Evolutionary conservation across 371 early-diverging fungal genomes (phyloP), one percentile per base, ranked within the genome.

Genomic region (Mucor lusitanicus): DNA sequence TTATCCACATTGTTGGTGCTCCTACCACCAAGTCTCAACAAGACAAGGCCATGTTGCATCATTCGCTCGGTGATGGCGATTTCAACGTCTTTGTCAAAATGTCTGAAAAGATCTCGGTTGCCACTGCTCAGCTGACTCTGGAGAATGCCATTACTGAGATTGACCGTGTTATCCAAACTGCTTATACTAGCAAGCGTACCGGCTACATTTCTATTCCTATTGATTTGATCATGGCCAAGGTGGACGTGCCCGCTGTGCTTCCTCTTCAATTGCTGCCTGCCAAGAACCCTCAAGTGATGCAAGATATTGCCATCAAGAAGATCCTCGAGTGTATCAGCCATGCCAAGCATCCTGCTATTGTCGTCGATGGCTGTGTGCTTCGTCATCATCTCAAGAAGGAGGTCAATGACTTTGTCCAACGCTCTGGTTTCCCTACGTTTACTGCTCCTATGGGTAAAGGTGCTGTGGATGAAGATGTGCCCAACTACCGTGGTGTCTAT

Each of bases 1-100:
- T 86, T 6, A 73, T 86, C 27, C 85, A 86, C 68, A 82, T 86
- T 61, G 85, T 84, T 17, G 87, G 87, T 25, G 77, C 83, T 19
- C 80, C 82, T 19, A 72, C 58, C 15, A 82, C 79, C 35, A 57
- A 59, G 39, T 70, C 77, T 35, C 84, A 81, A 68, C 61, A 76
- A 1, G 25, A 56, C 0, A 77, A 81, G 21, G 82, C 82, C 17
- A 40, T 82, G 15, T 65, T 85, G n/a, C 87, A 86, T 57, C 87
- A 86, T 35, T 78, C 87, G 5, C 74, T 86, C 15, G 87, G 87
- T 27, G 79, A 86, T 57, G 87, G 85, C 23, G 77, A 86, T 59
- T 86, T 77, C 65, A 44, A 69, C 13, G 75, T 81, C 19, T 85
- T 83, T 55, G 40, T 44, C 15, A 61, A 76, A 6, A 84, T 84